Evolutionary conservation across 2,329 filamentous ascomycete genomes (phyloP).

Genomic region (Fusarium proliferatum): DNA sequence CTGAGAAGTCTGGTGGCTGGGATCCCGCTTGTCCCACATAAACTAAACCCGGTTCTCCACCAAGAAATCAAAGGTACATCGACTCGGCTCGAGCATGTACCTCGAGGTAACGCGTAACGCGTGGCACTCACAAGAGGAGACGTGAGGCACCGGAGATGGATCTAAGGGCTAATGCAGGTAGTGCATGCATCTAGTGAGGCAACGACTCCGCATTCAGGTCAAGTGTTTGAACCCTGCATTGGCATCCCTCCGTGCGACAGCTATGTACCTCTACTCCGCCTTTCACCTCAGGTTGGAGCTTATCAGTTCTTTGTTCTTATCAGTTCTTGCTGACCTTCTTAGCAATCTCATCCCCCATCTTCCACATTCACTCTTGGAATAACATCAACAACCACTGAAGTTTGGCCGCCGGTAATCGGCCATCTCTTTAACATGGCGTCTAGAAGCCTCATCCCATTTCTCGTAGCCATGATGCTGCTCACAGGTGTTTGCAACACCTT

Average conservation of each 20-base stretch:
- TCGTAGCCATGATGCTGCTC: conserved; percentile 96
- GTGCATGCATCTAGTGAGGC: conserved; percentile 19
- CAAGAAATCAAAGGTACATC: conserved; percentile 9
- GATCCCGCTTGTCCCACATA: neutral
- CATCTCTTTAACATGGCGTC: conserved; percentile 69
- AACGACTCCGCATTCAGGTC: conserved; percentile 17
- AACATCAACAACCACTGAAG: conserved; percentile 16
- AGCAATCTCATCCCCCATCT: conserved; percentile 5
- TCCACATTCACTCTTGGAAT: neutral
- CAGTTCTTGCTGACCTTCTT: neutral
- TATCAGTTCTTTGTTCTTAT: conserved; percentile 40
- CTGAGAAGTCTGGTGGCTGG: conserved; percentile 18
- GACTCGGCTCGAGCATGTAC: neutral
- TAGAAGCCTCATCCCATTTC: conserved; percentile 79
- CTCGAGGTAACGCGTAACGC: conserved; percentile 18
- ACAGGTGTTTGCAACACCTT: conserved; percentile 98
- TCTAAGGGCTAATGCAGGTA: neutral
- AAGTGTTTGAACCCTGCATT: conserved; percentile 16
- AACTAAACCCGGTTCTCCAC: conserved; percentile 7
- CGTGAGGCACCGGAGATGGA: neutral
- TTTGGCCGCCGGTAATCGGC: neutral
- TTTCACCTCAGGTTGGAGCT: conserved; percentile 10
- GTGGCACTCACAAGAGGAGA: neutral
- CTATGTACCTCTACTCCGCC: conserved; percentile 24
- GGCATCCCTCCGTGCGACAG: neutral